Conservation (phyloP, 1,139 yeast genomes). For the Groenewaldozyma auringiensis region DNA sequence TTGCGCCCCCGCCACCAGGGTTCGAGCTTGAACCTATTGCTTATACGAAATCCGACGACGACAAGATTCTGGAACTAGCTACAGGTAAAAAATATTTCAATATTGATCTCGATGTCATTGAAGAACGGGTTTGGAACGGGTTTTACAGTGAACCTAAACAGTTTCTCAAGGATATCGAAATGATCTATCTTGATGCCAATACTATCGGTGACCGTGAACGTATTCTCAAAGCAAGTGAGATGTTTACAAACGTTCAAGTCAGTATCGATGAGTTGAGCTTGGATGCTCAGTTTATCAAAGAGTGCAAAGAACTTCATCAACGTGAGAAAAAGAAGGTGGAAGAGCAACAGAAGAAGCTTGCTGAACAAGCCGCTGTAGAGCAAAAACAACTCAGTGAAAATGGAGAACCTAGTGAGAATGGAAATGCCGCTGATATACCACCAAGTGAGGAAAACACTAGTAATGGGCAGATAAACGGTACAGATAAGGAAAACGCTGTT, state of each 20-base stretch:
- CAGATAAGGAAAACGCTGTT: background rate
- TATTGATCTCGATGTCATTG: slow-evolving; percentile 90
- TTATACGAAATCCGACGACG: slow-evolving; percentile 54
- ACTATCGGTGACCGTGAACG: slow-evolving; percentile 78
- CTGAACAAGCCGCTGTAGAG: slow-evolving; percentile 3
- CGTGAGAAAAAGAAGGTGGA: slow-evolving; percentile 42
- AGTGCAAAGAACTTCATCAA: slow-evolving; percentile 65
- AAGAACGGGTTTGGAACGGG: slow-evolving; percentile 95
- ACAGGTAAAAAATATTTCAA: slow-evolving; percentile 71
- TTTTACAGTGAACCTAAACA: slow-evolving; percentile 90
- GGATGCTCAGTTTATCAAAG: slow-evolving; percentile 58
- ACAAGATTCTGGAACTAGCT: slow-evolving; percentile 70
- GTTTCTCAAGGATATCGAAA: slow-evolving; percentile 71
- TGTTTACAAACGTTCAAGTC: slow-evolving; percentile 94
- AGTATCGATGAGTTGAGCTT: slow-evolving; percentile 78
- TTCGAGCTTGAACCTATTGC: slow-evolving; percentile 14
- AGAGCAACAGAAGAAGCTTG: background rate
- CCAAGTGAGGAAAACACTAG: background rate
- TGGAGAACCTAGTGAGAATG: background rate
- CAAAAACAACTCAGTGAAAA: slow-evolving; percentile 4
- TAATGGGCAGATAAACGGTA: slow-evolving; percentile 5
- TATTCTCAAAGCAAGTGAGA: slow-evolving; percentile 82
- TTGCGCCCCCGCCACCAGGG: slow-evolving; percentile 1
- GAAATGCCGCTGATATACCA: background rate
- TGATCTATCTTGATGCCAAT: slow-evolving; percentile 73